Evolutionary conservation across 208 protist species (phyloP), one percentile per base, ranked within the genome.

Genomic region (Trypanosoma caninum): DNA sequence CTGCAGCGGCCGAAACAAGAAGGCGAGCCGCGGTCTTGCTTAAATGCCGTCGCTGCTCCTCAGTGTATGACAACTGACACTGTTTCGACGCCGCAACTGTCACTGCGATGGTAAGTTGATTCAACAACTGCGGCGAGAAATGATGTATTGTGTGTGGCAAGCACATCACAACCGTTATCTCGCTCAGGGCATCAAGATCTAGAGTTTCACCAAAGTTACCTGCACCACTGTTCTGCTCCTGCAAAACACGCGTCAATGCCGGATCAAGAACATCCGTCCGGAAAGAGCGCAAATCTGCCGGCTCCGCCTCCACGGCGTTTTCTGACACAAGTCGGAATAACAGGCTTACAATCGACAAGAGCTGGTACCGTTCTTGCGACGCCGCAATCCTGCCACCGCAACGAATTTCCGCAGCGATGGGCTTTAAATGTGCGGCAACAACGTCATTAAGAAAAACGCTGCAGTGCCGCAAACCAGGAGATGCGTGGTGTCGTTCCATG

Each of bases 81-180:
- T 68, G n/a, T n/a, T 40, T 18, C 7, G 46, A 22, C 35, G 42
- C 60, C 28, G 52, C 55, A 23, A 38, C 23, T 14, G 28, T 55
- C 9, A 70, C 60, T 3, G 69, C 40, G 3, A 34, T 58, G 42
- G 82, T 57, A n/a, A 94, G 59, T 27, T 65, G 48, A 28, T 66
- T 41, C 44, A 76, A 67, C n/a, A 86, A 47, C 22, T 64, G 50
- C 0, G 28, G 31, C 10, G 87, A 85, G 18, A 94, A 54, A 62
- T 80, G 75, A 65, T 90, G 83, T 45, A 91, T 81, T 16, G 81
- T 88, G 14, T 74, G 65, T 13, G 64, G 64, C 13, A 74, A 66
- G 37, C 79, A 90, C 78, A 88, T 89, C 16, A 94, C 81, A 10
- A 80, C 74, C 6, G 81, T 79, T 11, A 91, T 72, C 47, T 94